Evolutionary conservation across 805 yeast genomes (phyloP), one percentile per base, ranked within the genome.

Genomic region (Metschnikowia arizonensis): DNA sequence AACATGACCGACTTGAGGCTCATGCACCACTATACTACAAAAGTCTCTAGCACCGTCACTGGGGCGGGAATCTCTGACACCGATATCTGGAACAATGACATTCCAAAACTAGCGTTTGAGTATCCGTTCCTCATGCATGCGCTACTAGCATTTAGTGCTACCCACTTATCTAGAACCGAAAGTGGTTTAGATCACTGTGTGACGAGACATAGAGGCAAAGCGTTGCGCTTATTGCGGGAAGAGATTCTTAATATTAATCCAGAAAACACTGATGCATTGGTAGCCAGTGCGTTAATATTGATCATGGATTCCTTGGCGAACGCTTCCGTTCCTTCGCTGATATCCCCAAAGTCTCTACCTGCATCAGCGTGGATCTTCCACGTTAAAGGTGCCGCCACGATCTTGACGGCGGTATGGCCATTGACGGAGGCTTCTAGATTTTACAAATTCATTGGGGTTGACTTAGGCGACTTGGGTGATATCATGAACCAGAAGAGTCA

Each of bases 311-410:
- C 97, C 0, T 69, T 88, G 52, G 97, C 97, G 3, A 90, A 90
- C 64, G 97, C 97, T 0, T 79, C 83, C 2, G 68, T 77, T 38
- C 95, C 79, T 36, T 60, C 64, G 36, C 64, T 67, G 28, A 67
- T 73, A 2, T 66, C 72, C 3, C 60, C 62, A 6, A 78, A 77
- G 52, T 82, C 89, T 2, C 64, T 89, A 46, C 95, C 97, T 1
- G 90, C 97, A 2, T 82, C 93, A 3, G 96, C 97, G 0, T 91
- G 98, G 98, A 82, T 91, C 46, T 93, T 88, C 71, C 97, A 91
- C 59, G 97, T 91, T 10, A 86, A 93, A 56, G 98, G 97, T 26
- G 96, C 97, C 0, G 97, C 97, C 5, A 90, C 97, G 0, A 91
- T 91, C 44, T 72, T 91, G 41, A 86, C 96, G 1, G 96, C 97